Base-by-base conservation (phyloP, 1,284 basidiomycete genomes). In the Naganishia sp. region DNA sequence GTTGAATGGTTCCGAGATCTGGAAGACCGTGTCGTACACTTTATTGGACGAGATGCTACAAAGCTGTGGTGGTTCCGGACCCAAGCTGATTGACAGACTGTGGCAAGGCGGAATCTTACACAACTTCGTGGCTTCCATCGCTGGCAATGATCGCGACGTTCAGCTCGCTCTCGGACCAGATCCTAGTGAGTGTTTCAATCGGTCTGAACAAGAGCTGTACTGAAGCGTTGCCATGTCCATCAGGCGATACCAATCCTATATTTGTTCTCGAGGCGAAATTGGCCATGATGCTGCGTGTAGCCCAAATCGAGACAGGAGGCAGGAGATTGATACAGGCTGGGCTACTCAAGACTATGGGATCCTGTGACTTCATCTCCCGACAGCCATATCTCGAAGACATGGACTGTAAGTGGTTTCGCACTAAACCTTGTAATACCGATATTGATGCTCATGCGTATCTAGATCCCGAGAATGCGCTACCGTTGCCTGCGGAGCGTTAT, bases 11-110 rank as follows among this genome's bases (percentile, higher is more conserved):
- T 58, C 53, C 54, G 64, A 63, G 17, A 61, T 63, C 23, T 68
- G 67, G 67, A 57, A 68, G 41, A 62, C 65, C 3, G 67, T 66
- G 10, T 63, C 64, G 13, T 68, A 68, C 57, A 68, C 58, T 13
- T 31, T 66, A 17, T 42, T 68, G 31, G 58, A 66, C 32, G 46
- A 51, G 32, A 49, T 68, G n/a, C 35, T 68, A 5, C 47, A 58
- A 13, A 57, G 53, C 21, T 63, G 42, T 10, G 58, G 43, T 7
- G 43, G 21, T 25, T 52, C 31, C 28, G 43, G n/a, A 7, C 28
- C 63, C 0, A 50, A 46, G 45, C 45, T 68, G 23, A 54, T 68
- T n/a, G 41, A 52, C 10, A 49, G 47, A n/a, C 51, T 68, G 6
- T 45, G 39, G 43, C 62, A 55, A 6, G 31, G 57, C 23, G 67